These are phyloP conservation scores for Phytophthora fragariaefolia DNA, from an alignment of 352 stramenopile genomes.

Conservation along the genomic window DNA sequence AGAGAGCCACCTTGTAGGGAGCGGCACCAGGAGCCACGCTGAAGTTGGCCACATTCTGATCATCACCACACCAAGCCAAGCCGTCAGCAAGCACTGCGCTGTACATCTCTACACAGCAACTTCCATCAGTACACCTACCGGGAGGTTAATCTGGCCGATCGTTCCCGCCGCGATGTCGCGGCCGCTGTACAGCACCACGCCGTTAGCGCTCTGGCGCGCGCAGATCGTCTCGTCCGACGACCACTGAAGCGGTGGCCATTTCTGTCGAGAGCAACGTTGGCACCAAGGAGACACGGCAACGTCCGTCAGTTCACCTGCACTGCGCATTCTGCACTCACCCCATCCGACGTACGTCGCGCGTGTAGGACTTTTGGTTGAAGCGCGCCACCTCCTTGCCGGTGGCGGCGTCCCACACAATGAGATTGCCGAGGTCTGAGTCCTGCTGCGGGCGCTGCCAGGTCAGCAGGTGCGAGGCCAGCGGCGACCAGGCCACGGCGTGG, in stretches of 20 bases:
- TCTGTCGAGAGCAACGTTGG: slow-evolving; percentile 43
- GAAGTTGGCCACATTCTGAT: slow-evolving; percentile 81
- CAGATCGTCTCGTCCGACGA: slow-evolving; percentile 90
- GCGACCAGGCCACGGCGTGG: slow-evolving; percentile 82
- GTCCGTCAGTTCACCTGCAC: slow-evolving; percentile 1
- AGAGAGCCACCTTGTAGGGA: slow-evolving; percentile 87
- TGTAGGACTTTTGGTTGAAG: slow-evolving; percentile 90
- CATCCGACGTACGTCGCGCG: slow-evolving; percentile 64
- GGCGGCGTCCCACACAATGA: slow-evolving; percentile 82
- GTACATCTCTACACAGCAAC: background rate
- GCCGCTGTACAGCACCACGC: slow-evolving; percentile 83
- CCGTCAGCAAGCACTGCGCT: slow-evolving; percentile 2
- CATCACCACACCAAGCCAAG: slow-evolving; percentile 9
- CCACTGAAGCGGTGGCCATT: slow-evolving; percentile 93
- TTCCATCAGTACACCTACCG: slow-evolving; percentile 43
- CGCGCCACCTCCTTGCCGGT: slow-evolving; percentile 66
- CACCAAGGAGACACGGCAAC: background rate
- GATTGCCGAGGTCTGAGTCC: slow-evolving; percentile 72
- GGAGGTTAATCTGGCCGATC: slow-evolving; percentile 77
- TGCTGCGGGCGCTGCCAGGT: slow-evolving; percentile 90
- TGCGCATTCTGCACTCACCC: background rate
- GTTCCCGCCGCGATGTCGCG: slow-evolving; percentile 57
- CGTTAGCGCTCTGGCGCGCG: slow-evolving; percentile 75
- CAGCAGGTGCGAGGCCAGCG: slow-evolving; percentile 81
- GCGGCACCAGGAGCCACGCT: slow-evolving; percentile 79